Evolutionary conservation across 2,329 filamentous ascomycete species (phyloP).

Genomic region (Magnaporthiopsis poae): DNA sequence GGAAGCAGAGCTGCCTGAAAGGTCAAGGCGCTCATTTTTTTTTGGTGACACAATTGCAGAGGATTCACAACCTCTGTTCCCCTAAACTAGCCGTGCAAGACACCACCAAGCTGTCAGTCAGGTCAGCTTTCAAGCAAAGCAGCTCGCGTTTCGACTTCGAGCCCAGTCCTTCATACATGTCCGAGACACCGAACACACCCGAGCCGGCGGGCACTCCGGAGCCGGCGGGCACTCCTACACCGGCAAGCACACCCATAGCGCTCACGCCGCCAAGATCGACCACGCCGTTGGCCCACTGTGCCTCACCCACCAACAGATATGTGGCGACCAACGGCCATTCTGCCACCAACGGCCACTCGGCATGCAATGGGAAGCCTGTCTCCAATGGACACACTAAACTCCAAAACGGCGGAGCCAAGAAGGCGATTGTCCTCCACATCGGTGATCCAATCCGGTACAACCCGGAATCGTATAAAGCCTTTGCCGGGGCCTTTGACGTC

Average conservation of each 20-base stretch:
- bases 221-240: background rate
- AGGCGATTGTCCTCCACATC: constrained; percentile 22
- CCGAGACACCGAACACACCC: background rate
- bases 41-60: background rate
- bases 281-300: background rate
- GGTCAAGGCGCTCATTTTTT: background rate
- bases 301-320: background rate
- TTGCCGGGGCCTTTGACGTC: constrained; percentile 22
- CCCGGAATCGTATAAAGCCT: constrained; percentile 20
- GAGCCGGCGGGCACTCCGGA: background rate
- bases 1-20: background rate
- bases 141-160: background rate
- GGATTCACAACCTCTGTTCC: background rate
- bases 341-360: background rate
- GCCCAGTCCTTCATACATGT: background rate
- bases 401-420: background rate
- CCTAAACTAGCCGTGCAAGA: no score
- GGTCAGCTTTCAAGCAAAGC: background rate
- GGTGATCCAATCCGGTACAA: constrained; percentile 24
- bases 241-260: background rate
- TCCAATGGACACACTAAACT: background rate
- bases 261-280: background rate
- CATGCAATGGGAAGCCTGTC: background rate
- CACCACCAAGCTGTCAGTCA: background rate
- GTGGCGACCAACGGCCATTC: background rate